Conservation (phyloP, 139 green algal species). For the Medakamo hakoo region DNA sequence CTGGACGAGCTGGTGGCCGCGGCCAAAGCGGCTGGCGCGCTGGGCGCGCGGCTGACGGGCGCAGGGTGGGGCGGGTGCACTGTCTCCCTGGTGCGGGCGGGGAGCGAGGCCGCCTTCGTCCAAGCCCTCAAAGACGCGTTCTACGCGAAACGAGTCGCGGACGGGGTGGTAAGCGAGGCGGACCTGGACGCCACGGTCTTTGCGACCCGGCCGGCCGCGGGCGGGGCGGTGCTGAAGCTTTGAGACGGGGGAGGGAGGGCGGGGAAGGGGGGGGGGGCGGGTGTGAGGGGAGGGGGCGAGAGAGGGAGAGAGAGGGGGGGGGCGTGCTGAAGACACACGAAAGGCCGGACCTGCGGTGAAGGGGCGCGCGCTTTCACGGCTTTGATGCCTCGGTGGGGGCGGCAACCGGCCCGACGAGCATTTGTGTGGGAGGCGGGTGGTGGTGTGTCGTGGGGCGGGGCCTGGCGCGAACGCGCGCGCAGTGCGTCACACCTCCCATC, state of each 20-base stretch:
- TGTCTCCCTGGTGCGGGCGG: conserved; percentile 58
- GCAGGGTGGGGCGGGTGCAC: conserved; percentile 90
- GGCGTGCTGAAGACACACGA: conserved; percentile 5
- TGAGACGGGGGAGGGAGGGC: conserved; percentile 8
- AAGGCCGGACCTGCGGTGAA: too few species aligned
- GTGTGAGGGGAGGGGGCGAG: conserved; percentile 1
- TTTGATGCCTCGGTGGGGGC: too few species aligned
- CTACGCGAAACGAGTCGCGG: conserved; percentile 14
- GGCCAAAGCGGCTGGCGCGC: conserved; percentile 41
- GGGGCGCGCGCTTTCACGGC: too few species aligned
- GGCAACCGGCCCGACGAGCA: too few species aligned
- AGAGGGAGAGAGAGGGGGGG: not conserved
- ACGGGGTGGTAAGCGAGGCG: conserved; percentile 8
- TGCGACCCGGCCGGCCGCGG: conserved; percentile 29
- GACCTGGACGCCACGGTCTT: conserved; percentile 24
- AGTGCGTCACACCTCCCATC: too few species aligned
- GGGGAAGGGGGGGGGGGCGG: not conserved
- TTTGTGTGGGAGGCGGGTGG: too few species aligned
- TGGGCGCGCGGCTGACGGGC: conserved; percentile 71
- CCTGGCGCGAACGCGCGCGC: too few species aligned
- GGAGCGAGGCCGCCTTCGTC: conserved; percentile 42
- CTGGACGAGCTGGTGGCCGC: conserved; percentile 66
- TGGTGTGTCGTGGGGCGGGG: too few species aligned
- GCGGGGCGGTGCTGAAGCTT: conserved; percentile 33
- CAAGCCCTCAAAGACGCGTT: conserved; percentile 18